phyloP scores from a whole-genome alignment of 2,329 filamentous ascomycete genomes.

The Aureobasidium pullulans region DNA sequence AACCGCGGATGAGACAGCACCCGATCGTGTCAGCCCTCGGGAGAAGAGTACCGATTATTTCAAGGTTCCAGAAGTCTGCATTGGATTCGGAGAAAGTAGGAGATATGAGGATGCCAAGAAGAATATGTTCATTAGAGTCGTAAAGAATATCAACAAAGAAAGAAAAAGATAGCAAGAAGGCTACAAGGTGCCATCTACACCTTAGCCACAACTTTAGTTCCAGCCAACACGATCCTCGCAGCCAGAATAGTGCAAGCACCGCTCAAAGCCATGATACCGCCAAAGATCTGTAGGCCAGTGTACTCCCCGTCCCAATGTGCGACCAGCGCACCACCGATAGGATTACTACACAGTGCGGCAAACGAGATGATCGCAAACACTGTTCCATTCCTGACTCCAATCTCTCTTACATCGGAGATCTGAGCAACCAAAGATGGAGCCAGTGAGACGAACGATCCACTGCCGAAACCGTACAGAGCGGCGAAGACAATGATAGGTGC shows the following conservation, averaged over 20 bases:
- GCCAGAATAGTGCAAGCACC: constrained; percentile 35
- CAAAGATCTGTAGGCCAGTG: constrained; percentile 57
- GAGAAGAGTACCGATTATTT: too few species aligned
- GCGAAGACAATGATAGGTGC: constrained; percentile 57
- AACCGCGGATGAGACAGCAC: too few species aligned
- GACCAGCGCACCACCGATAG: constrained; percentile 42
- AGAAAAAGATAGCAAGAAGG: too few species aligned
- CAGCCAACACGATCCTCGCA: constrained; percentile 30
- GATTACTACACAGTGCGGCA: constrained; percentile 57
- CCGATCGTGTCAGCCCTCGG: too few species aligned
- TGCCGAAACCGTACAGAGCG: constrained; percentile 62
- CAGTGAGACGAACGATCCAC: constrained; percentile 59
- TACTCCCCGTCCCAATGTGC: constrained; percentile 46
- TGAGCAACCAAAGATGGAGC: constrained; percentile 60
- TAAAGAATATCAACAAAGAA: too few species aligned
- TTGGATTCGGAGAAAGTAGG: too few species aligned
- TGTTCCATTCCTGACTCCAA: constrained; percentile 57
- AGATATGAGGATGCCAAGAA: too few species aligned
- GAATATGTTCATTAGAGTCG: too few species aligned
- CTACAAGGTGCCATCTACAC: too few species aligned
- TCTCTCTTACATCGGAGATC: constrained; percentile 61
- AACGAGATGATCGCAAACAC: constrained; percentile 56
- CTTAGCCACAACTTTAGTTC: constrained; percentile 17
- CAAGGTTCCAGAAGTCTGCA: too few species aligned
- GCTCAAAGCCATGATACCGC: constrained; percentile 46